A percentile compares a stretch with the other conserved stretches of the same genome.
These are phyloP conservation scores for Brasenia schreberi DNA, from an alignment of 164 flowering plant species.

Conservation along the genomic window DNA sequence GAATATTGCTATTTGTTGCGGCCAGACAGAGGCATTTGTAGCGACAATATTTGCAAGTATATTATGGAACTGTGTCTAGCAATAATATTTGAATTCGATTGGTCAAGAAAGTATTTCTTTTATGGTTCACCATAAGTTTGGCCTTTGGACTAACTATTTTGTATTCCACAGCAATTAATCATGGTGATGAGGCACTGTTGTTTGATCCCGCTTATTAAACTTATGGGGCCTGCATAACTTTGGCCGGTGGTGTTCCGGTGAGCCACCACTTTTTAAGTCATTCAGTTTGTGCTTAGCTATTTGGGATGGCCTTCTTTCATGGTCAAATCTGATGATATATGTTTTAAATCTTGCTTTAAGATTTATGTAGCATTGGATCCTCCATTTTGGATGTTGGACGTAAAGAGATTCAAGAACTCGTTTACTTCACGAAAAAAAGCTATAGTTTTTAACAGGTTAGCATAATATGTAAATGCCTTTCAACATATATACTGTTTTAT, in stretches of 20 bases:
- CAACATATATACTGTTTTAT: too few relatives aligned
- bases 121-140: too few relatives aligned
- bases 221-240: conserved; percentile 46
- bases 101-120: not conserved
- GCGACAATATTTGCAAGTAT: conserved; percentile 65
- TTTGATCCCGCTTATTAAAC: conserved; percentile 78
- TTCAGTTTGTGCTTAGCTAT: not conserved
- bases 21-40: conserved; percentile 83
- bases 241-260: conserved; percentile 87
- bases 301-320: not conserved
- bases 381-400: conserved; percentile 56
- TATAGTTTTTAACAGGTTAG: conserved; percentile 60
- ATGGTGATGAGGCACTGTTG: conserved; percentile 67
- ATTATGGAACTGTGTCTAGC: not conserved
- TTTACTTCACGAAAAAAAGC: conserved; percentile 55
- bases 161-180: conserved; percentile 35
- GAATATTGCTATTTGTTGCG: conserved; percentile 67
- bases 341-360: conserved; percentile 14
- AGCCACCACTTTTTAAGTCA: conserved; percentile 9
- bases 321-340: not conserved
- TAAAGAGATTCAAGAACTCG: conserved; percentile 32
- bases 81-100: not conserved
- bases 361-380: conserved; percentile 65
- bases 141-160: too few relatives aligned
- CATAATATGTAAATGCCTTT: too few relatives aligned